These are phyloP conservation scores for Coriolopsis trogii DNA, from an alignment of 1,284 basidiomycete genomes.

Conservation along the genomic window DNA sequence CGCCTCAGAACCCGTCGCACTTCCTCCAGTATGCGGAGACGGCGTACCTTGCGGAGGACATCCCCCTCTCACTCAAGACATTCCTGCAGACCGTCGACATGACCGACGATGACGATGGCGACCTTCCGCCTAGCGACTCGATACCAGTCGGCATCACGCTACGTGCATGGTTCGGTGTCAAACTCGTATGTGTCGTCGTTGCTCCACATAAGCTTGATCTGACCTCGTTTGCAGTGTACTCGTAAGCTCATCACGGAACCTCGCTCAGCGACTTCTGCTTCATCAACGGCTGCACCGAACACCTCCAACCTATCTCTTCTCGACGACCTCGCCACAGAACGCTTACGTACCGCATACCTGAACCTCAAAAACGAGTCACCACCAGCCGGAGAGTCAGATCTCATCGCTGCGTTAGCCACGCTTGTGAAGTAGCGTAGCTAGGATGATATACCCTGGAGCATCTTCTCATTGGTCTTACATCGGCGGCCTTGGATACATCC, in stretches of 20 bases:
- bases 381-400: conserved; percentile 26
- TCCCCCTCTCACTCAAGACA: conserved; percentile 81
- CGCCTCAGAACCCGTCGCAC: conserved; percentile 86
- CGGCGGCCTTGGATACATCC: too few relatives aligned
- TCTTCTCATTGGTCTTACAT: too few relatives aligned
- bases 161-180: conserved; percentile 86
- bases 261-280: conserved; percentile 48
- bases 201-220: neutral
- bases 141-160: conserved; percentile 61
- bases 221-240: conserved; percentile 50
- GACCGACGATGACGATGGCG: conserved; percentile 62
- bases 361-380: conserved; percentile 35
- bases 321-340: conserved; percentile 74
- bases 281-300: conserved; percentile 56
- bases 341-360: conserved; percentile 58
- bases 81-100: conserved; percentile 86
- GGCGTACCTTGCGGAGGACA: conserved; percentile 77
- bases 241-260: conserved; percentile 50
- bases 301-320: conserved; percentile 50
- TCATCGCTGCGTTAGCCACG: conserved; percentile 29
- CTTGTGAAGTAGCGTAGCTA: conserved; percentile 27
- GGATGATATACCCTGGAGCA: neutral
- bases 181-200: conserved; percentile 54
- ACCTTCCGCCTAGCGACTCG: conserved; percentile 42
- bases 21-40: conserved; percentile 86